Base-by-base conservation (phyloP, 2,329 filamentous ascomycete genomes). In the Lachnellula arida region DNA sequence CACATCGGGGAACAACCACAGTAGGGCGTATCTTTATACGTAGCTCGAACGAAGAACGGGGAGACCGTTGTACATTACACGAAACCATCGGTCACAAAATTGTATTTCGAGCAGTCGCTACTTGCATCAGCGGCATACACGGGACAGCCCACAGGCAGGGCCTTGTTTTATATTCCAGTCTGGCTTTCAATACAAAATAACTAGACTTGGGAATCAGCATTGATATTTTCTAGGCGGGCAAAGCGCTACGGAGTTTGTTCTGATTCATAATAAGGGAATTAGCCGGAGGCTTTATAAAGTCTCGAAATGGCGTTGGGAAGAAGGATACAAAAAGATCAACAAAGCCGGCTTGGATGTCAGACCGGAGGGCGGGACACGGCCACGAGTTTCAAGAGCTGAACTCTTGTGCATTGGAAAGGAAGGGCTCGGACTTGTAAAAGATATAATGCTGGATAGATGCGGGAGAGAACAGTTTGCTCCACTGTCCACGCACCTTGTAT, bases 1-100 rank as follows among this genome's bases (percentile, higher is more conserved):
- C 85, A 89, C 65, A 88, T 90, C 64, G 86, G 86, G 34, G 40
- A 40, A 19, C 22, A 55, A 46, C 28, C 34, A 28, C 17, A 39
- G 19, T 43, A 42, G 47, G 15, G 28, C 28, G 28, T 2, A 32
- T 32, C 28, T 32, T 32, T 32, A 32, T 14, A 54, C 22, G 14
- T 17, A n/a, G 32, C 15, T 40, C 12, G 22, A 34, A 42, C 22
- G 19, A n/a, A 43, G 35, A 43, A 44, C 25, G n/a, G 22, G 28
- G 25, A 12, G 9, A 25, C 46, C 50, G 35, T 42, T 57, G 55
- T 57, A 57, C 42, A 57, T 57, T 57, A 43, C 34, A 40, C 40
- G 25, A 46, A 22, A 6, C 19, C 32, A 40, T 17, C 22, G 19
- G 9, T 14, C 42, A 28, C 34, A 42, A 28, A 43, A 43, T 28